A percentile compares a stretch with the other conserved stretches of the same genome.
Conservation (phyloP, 1,139 yeast species). For the Starmera stellimalicola region DNA sequence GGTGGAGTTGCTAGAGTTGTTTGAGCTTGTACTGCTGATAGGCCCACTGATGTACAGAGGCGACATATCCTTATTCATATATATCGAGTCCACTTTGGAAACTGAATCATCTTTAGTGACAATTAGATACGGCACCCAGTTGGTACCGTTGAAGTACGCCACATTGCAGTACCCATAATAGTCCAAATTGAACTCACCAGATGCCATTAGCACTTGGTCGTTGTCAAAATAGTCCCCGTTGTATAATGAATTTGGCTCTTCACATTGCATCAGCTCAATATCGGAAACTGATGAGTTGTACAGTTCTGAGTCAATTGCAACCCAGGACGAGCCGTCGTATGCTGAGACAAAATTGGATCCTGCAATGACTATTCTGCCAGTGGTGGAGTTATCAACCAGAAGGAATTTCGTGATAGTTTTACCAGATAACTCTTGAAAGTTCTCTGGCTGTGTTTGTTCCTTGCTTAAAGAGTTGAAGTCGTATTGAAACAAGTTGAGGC, state of each 20-base stretch:
- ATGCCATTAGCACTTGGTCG: conserved; percentile 42
- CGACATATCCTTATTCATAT: conserved; percentile 27
- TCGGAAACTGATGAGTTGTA: conserved; percentile 20
- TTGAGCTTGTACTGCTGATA: conserved; percentile 12
- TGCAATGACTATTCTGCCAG: conserved; percentile 44
- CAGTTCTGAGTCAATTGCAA: conserved; percentile 12
- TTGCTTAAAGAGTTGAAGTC: conserved; percentile 30
- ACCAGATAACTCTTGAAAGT: conserved; percentile 22
- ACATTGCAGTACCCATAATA: conserved; percentile 54
- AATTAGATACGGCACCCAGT: conserved; percentile 63
- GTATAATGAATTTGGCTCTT: conserved; percentile 22
- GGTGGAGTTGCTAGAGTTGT: conserved; percentile 12
- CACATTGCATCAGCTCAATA: conserved; percentile 20
- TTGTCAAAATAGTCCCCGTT: conserved; percentile 22
- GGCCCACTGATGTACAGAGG: conserved; percentile 21
- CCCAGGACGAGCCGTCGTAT: conserved; percentile 42
- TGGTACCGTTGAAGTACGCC: conserved; percentile 59
- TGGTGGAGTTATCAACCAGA: conserved; percentile 37
- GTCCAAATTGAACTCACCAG: conserved; percentile 49
- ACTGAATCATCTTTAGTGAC: conserved; percentile 13
- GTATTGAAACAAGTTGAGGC: conserved; percentile 39
- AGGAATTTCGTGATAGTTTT: conserved; percentile 39
- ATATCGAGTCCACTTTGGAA: conserved; percentile 18
- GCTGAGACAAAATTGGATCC: conserved; percentile 44
- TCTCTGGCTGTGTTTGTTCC: conserved; percentile 8